Percentiles rank a stretch among this genome's conserved stretches.
Evolutionary conservation across 768 basidiomycete genomes (phyloP).

Genomic region (Pleurotus salmoneostramineus): DNA sequence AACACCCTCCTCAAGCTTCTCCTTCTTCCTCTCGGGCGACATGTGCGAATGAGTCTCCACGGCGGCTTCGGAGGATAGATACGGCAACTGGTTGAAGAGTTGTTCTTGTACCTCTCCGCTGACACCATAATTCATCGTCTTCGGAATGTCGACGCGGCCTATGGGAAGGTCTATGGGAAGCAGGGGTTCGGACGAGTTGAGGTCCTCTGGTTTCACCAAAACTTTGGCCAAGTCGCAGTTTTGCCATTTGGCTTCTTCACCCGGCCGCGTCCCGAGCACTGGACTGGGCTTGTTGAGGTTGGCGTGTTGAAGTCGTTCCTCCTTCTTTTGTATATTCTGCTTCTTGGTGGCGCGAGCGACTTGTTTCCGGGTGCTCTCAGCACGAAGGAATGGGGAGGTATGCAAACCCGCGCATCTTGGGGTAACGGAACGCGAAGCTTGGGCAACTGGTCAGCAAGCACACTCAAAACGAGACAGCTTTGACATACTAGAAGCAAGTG

Average conservation of each 20-base stretch:
- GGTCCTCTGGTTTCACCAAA: constrained; percentile 52
- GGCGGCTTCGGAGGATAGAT: constrained; percentile 35
- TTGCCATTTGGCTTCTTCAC: constrained; percentile 65
- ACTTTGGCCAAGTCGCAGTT: constrained; percentile 61
- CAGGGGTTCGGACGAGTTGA: constrained; percentile 24
- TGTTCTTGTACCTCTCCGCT: constrained; percentile 50
- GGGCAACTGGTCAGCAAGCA: neutral
- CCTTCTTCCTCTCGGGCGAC: constrained; percentile 15
- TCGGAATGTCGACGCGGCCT: constrained; percentile 44
- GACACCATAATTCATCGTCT: constrained; percentile 64
- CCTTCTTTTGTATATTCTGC: constrained; percentile 41
- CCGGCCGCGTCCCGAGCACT: constrained; percentile 68
- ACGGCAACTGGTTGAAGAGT: constrained; percentile 67
- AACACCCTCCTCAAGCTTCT: constrained; percentile 19
- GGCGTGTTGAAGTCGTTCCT: constrained; percentile 22
- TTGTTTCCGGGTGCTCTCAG: constrained; percentile 26
- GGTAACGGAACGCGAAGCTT: neutral
- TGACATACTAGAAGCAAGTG: neutral
- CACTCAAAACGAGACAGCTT: neutral
- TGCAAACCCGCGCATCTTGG: constrained; percentile 32
- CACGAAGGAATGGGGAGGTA: constrained; percentile 37
- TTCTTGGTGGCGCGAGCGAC: constrained; percentile 34
- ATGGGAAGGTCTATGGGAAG: constrained; percentile 22
- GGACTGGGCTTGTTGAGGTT: constrained; percentile 50
- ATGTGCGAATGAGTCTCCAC: constrained; percentile 3